Evolutionary conservation across 1,284 basidiomycete genomes (phyloP), one percentile per base, ranked within the genome.

Genomic region (Melampsora medusae): DNA sequence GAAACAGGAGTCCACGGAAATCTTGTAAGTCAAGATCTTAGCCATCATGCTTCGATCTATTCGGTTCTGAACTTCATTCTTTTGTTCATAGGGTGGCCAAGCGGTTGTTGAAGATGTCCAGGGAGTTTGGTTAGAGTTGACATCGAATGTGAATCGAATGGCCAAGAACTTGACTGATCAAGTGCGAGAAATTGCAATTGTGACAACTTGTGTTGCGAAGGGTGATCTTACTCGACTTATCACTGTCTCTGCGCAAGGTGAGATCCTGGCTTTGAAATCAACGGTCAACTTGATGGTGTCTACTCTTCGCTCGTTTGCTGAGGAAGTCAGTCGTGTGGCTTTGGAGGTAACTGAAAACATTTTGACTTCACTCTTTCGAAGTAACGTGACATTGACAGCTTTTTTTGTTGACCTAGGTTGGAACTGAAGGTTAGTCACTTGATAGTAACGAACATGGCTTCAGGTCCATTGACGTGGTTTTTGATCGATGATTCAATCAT

Each of bases 241-340:
- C 78, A 86, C 87, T 75, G 87, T 87, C 61, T 85, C 87, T 69
- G 95, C 93, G 70, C 92, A 97, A 84, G 96, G 94, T 74, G 95
- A 98, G 83, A 92, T 93, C 89, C 88, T 90, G 3, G 89, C 90
- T 1, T 85, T 92, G 82, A 91, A 92, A 84, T 86, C 90, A 77
- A 92, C 91, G 0, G 92, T 95, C 81, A 96, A 96, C 84, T 90
- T 89, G 75, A 96, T 96, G 93, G 93, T 95, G 78, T 88, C 87
- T 25, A 91, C 92, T 81, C 83, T 95, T 53, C 90, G 89, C n/a
- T 90, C 90, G 2, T 87, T 95, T 62, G 91, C 92, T 2, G 89
- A 89, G 74, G 92, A 93, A 82, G 92, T 83, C 69, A 81, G 82
- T 66, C 78, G 82, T 67, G 83, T 83, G 81, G 83, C 82, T 31